Base-by-base conservation (phyloP, 441 rosid genomes). In the Capsella rubella region DNA sequence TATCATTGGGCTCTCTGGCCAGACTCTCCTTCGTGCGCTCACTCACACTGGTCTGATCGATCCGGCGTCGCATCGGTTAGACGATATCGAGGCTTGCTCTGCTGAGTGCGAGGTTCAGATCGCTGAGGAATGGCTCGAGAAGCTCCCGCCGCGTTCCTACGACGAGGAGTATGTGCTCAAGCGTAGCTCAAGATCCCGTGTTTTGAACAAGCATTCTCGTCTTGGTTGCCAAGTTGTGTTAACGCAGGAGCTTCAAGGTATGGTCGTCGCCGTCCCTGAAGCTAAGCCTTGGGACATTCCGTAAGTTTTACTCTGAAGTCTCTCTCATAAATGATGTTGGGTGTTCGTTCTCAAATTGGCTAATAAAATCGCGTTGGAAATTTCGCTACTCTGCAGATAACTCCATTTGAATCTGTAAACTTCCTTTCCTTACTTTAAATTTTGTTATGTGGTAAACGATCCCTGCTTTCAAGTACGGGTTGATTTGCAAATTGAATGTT, bases 281-380 rank as follows among this genome's bases (percentile, higher is more conserved):
- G 90, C 97, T 8, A 95, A 85, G 81, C 97, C 99, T 21, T 95
- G 97, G 98, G 99, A 95, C 71, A 92, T 78, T 64, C 97, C 96
- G 11, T 95, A 89, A 89, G 61, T 67, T 8, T n/a, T 52, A 27
- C 46, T 5, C 27, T 14, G 10, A 9, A 66, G 72, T 50, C 31
- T 72, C 31, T 72, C 65, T 56, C 49, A 43, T 43, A 43, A 3
- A 8, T 2, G 9, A 6, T 14, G 42, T 39, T 72, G 79, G 74
- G 25, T 18, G 49, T 59, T 47, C 21, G 21, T 53, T 78, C 40
- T 71, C 61, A 14, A 55, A 31, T 16, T 61, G 40, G 21, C 27
- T 49, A 78, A 78, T 73, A 78, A 78, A 42, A 27, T 80, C 62
- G 75, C 8, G 32, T 46, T 39, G 64, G 58, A 55, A 27, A 50